These are phyloP conservation scores for Parsonsia alboflavescens DNA, from an alignment of 257 asterid genomes.

Conservation along the genomic window DNA sequence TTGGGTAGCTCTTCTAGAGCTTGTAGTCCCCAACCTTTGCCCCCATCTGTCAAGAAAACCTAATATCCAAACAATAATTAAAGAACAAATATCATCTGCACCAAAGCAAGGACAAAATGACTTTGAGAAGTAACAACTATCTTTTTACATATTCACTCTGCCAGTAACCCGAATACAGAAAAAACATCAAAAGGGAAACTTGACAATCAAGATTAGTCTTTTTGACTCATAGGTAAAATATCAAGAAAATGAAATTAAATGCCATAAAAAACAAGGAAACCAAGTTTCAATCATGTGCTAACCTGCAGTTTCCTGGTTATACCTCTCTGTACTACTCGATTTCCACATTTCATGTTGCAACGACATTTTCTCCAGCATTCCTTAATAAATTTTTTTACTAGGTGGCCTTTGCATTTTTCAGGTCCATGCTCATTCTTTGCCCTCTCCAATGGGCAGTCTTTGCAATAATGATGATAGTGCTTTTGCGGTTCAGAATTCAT, in stretches of 20 bases:
- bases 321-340: constrained; percentile 78
- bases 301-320: constrained; percentile 69
- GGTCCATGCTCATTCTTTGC: constrained; percentile 34
- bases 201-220: neutral
- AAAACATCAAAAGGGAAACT: neutral
- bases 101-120: neutral
- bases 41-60: constrained; percentile 54
- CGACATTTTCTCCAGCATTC: constrained; percentile 93
- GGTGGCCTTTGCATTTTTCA: constrained; percentile 58
- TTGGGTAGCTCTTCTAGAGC: constrained; percentile 64
- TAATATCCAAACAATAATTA: constrained; percentile 15
- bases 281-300: constrained; percentile 14
- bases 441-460: constrained; percentile 78
- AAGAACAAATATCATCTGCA: neutral
- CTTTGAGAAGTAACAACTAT: neutral
- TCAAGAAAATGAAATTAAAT: neutral
- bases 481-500: constrained; percentile 37
- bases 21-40: constrained; percentile 85
- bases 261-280: neutral
- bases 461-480: constrained; percentile 37
- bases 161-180: neutral
- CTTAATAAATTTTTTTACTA: constrained; percentile 57
- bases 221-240: neutral
- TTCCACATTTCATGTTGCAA: constrained; percentile 66
- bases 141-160: neutral